phyloP scores from a whole-genome alignment of 208 protist species.

The Crithidia expoeki region DNA sequence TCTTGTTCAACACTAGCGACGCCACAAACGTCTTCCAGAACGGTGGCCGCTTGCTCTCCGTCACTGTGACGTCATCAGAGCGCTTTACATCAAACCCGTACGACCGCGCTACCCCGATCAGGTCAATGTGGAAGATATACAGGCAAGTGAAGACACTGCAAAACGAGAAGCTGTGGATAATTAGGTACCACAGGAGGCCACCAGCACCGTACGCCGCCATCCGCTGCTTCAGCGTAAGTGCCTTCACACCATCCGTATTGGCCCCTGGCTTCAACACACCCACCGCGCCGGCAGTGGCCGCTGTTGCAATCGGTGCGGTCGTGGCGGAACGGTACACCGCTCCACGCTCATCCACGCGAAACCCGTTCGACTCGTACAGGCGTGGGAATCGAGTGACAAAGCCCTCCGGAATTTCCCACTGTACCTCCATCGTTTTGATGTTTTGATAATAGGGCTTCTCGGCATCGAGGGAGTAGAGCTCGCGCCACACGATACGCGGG shows the following conservation, averaged over 20 bases:
- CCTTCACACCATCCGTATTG: conserved; percentile 8
- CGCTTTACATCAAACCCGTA: conserved; percentile 72
- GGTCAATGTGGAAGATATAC: conserved; percentile 75
- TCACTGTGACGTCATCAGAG: conserved; percentile 28
- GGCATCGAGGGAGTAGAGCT: conserved; percentile 71
- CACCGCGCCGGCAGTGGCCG: neutral
- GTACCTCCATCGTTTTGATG: conserved; percentile 59
- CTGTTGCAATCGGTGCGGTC: neutral
- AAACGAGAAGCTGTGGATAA: conserved; percentile 70
- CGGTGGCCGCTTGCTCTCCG: conserved; percentile 37
- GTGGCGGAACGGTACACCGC: conserved; percentile 41
- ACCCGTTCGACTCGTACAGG: conserved; percentile 52
- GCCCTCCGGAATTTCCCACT: conserved; percentile 70
- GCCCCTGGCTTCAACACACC: neutral
- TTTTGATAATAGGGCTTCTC: conserved; percentile 81
- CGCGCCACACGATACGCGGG: conserved; percentile 69
- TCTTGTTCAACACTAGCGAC: conserved; percentile 83
- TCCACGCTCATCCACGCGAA: conserved; percentile 47
- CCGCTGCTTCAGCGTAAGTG: conserved; percentile 58
- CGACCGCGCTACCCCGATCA: conserved; percentile 60
- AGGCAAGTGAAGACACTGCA: conserved; percentile 65
- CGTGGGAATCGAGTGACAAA: conserved; percentile 80
- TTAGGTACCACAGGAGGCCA: conserved; percentile 80
- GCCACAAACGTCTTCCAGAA: conserved; percentile 74
- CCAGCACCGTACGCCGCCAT: conserved; percentile 80